Percentiles rank a stretch among this genome's conserved stretches.
Evolutionary conservation across 176 grass and related monocot genomes (phyloP).

Genomic region (Eragrostis curvula): DNA sequence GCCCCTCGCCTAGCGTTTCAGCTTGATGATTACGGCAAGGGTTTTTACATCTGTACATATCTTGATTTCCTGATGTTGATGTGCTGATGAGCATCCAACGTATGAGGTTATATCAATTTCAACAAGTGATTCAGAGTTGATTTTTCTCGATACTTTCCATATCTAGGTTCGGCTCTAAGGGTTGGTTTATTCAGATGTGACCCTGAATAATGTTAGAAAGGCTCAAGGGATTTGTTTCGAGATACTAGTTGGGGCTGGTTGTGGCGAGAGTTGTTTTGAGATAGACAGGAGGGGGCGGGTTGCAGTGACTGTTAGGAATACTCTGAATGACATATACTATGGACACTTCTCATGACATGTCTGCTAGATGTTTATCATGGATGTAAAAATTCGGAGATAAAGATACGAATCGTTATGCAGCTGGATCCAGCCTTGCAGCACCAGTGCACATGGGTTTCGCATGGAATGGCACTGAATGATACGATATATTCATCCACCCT

Average conservation of each 20-base stretch:
- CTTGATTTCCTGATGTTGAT: background rate
- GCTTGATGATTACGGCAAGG: no score
- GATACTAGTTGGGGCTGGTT: background rate
- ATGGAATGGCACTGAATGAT: background rate
- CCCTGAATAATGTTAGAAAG: background rate
- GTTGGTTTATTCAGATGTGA: background rate
- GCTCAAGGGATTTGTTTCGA: background rate
- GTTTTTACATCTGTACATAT: background rate
- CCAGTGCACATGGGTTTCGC: background rate
- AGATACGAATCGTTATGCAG: no score
- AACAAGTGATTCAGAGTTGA: background rate
- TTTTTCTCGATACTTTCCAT: background rate
- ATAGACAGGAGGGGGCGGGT: background rate
- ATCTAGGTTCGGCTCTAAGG: background rate
- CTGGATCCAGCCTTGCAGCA: background rate
- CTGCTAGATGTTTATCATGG: background rate
- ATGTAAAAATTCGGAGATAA: no score
- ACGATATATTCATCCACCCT: background rate
- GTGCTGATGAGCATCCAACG: conserved; percentile 11
- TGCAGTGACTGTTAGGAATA: background rate
- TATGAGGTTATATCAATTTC: background rate
- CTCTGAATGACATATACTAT: no score
- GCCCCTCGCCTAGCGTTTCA: no score
- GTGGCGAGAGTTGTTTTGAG: background rate
- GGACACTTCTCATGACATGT: background rate